Percentiles rank a stretch among this genome's conserved stretches.
Conservation (phyloP, 768 basidiomycete species). For the Trametes cubensis region DNA sequence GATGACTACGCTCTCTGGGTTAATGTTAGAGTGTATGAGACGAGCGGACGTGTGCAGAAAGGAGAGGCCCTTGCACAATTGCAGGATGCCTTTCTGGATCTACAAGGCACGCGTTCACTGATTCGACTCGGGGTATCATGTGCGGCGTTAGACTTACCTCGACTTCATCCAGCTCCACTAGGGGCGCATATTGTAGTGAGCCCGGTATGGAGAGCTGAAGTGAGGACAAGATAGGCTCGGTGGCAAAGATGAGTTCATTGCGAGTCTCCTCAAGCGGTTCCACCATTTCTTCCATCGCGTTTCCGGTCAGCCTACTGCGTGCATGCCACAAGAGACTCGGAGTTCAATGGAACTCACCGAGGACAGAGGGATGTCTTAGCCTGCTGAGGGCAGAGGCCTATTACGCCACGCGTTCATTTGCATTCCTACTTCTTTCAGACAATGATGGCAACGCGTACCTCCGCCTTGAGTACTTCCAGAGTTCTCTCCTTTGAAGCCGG, state of each 20-base stretch:
- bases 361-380: slow-evolving; percentile 89
- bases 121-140: not conserved
- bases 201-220: slow-evolving; percentile 77
- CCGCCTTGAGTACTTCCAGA: slow-evolving; percentile 85
- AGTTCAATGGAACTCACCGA: slow-evolving; percentile 58
- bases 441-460: slow-evolving; percentile 53
- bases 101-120: slow-evolving; percentile 31
- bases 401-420: not conserved
- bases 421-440: not conserved
- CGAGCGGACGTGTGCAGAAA: slow-evolving; percentile 94
- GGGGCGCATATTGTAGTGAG: slow-evolving; percentile 52
- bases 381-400: slow-evolving; percentile 84
- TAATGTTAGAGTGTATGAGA: slow-evolving; percentile 89
- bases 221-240: slow-evolving; percentile 85
- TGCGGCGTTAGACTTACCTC: slow-evolving; percentile 59
- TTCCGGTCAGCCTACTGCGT: slow-evolving; percentile 21
- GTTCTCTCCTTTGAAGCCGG: slow-evolving; percentile 69
- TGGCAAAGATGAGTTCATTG: slow-evolving; percentile 87
- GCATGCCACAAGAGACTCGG: slow-evolving; percentile 1
- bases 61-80: slow-evolving; percentile 84
- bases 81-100: slow-evolving; percentile 97
- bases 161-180: slow-evolving; percentile 92
- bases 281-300: slow-evolving; percentile 75
- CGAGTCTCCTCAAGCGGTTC: slow-evolving; percentile 95
- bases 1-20: slow-evolving; percentile 84